phyloP scores from a whole-genome alignment of 805 yeast species.

The Starmerella gropengiesseri region DNA sequence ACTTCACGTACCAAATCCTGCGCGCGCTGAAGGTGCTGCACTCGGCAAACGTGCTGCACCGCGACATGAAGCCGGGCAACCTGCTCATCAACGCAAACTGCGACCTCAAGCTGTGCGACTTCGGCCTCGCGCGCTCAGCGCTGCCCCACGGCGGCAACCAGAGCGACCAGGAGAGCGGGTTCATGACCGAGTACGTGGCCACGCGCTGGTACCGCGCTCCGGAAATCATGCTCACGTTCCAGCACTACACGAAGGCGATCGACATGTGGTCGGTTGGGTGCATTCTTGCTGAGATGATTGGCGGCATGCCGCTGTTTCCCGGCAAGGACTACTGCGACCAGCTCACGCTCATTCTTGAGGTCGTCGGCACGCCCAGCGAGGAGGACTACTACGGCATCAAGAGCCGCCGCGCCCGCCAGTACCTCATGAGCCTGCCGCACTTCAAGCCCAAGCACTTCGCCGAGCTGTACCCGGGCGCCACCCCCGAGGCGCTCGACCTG shows the following conservation, averaged over 20 bases:
- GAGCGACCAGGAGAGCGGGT: slow-evolving; percentile 80
- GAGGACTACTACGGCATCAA: slow-evolving; percentile 61
- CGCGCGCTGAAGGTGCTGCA: slow-evolving; percentile 88
- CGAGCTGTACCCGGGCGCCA: slow-evolving; percentile 66
- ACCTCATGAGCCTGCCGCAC: slow-evolving; percentile 77
- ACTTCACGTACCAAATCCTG: slow-evolving; percentile 79
- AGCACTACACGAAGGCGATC: slow-evolving; percentile 90
- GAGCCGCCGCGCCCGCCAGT: slow-evolving; percentile 80
- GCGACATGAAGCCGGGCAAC: slow-evolving; percentile 92
- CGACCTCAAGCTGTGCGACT: slow-evolving; percentile 91
- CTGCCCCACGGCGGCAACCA: slow-evolving; percentile 42
- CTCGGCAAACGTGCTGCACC: slow-evolving; percentile 82
- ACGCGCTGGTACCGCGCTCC: slow-evolving; percentile 99
- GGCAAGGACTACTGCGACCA: slow-evolving; percentile 97
- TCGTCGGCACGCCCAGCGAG: slow-evolving; percentile 84
- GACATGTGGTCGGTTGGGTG: slow-evolving; percentile 99
- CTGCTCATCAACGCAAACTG: slow-evolving; percentile 90
- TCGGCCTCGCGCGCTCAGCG: slow-evolving; percentile 82
- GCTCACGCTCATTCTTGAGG: slow-evolving; percentile 71
- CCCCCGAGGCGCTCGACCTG: slow-evolving; percentile 75
- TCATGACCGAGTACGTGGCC: slow-evolving; percentile 93
- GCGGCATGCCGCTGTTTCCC: slow-evolving; percentile 82
- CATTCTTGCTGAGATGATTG: slow-evolving; percentile 83
- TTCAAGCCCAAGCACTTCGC: slow-evolving; percentile 17
- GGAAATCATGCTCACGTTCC: slow-evolving; percentile 88